Percentiles rank a stretch among this genome's conserved stretches.
Conservation (phyloP, 768 basidiomycete genomes). For the Rhodosporidiobolus sp. region DNA sequence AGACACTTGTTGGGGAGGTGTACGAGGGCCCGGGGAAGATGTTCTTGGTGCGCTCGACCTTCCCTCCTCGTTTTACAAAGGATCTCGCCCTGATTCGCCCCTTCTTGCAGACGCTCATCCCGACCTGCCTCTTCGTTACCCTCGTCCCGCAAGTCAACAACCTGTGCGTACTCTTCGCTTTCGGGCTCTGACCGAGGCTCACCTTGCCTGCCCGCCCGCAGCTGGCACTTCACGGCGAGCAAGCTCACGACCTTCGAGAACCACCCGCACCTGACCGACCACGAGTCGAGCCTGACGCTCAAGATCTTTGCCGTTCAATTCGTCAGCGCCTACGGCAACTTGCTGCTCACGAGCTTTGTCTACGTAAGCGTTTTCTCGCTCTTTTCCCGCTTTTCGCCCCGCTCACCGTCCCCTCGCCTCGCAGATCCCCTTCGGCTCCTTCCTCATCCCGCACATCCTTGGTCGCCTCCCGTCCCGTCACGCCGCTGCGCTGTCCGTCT, state of each 20-base stretch:
- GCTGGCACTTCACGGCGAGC: constrained; percentile 55
- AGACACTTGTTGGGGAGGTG: constrained; percentile 73
- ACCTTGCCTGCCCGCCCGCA: neutral
- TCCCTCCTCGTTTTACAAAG: neutral
- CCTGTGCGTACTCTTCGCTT: constrained; percentile 57
- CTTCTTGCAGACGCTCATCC: constrained; percentile 63
- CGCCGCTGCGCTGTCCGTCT: constrained; percentile 13
- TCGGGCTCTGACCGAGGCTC: neutral
- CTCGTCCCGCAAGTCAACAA: constrained; percentile 76
- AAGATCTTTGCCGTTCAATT: constrained; percentile 87
- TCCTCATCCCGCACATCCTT: constrained; percentile 41
- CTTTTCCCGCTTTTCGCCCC: constrained; percentile 27
- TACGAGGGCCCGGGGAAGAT: constrained; percentile 83
- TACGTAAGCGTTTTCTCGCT: constrained; percentile 73
- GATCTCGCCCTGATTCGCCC: neutral
- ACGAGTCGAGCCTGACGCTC: constrained; percentile 74
- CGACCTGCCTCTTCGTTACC: constrained; percentile 75
- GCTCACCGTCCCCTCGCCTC: neutral
- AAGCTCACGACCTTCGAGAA: constrained; percentile 86
- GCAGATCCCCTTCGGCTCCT: constrained; percentile 43
- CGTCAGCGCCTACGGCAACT: constrained; percentile 76
- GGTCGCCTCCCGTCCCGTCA: constrained; percentile 20
- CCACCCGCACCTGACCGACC: constrained; percentile 69
- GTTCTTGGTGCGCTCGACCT: constrained; percentile 63
- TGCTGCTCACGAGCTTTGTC: constrained; percentile 89